Base-by-base conservation (phyloP, 2,329 filamentous ascomycete species). In the Colletotrichum truncatum region DNA sequence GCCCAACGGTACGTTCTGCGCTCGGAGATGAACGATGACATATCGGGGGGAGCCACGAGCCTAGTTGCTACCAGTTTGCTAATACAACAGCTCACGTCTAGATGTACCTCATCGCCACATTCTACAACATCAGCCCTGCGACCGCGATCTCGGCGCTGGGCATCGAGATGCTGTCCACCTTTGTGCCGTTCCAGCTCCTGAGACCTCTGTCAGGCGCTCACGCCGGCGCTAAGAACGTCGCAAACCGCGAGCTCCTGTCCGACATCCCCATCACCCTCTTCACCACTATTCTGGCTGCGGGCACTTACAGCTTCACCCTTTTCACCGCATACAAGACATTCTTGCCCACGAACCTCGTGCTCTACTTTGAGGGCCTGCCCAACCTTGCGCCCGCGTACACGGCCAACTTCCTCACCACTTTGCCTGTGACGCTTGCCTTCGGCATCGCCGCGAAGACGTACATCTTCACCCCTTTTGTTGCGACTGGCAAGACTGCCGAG, bases 31-130 rank as follows among this genome's bases (percentile, higher is more conserved):
- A 5, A 26, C 28, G 23, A 64, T 26, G 34, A 52, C 25, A 28
- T 23, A 36, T 16, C 25, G 10, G 26, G n/a, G 34, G 32, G 30
- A n/a, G 26, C 14, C 10, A 46, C 49, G 30, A 32, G 21, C 23
- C 57, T 26, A 23, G 16, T 12, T 11, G n/a, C n/a, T 6, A 7
- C 11, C 11, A n/a, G 11, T 10, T 21, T 48, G n/a, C 61, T 67
- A 46, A 67, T 49, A 48, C 11, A 21, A 14, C 12, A 18, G 4
- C 18, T 28, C 14, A 48, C 64, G 10, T 39, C 34, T 69, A 90
- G 87, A 87, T 91, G 67, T 92, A 92, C 74, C 88, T 98, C 43
- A 83, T 97, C 26, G 84, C 84, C 28, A 89, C 89, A 55, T 97
- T 97, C 81, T 97, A 97, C 84, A 79, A 83, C 34, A 84, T 97